phyloP scores from a whole-genome alignment of 768 basidiomycete genomes.

The Mycena sanguinolenta region DNA sequence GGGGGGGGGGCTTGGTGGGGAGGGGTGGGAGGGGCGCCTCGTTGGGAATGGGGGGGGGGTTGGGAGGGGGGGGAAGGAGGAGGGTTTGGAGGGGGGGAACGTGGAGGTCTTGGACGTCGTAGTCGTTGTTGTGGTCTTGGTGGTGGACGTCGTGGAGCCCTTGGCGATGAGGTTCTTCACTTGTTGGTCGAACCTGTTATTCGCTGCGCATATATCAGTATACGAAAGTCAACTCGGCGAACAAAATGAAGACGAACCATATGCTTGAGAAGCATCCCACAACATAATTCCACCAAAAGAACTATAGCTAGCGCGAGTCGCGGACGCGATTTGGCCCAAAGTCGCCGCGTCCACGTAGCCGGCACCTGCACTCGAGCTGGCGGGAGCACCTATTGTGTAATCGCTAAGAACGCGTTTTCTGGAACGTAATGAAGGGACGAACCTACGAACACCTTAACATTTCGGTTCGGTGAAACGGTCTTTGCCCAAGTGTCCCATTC shows the following conservation, averaged over 20 bases:
- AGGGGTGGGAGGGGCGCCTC: too few relatives aligned
- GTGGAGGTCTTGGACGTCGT: constrained; percentile 7
- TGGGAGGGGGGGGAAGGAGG: not conserved
- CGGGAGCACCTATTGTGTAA: constrained; percentile 66
- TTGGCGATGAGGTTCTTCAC: constrained; percentile 48
- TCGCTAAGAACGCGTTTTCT: constrained; percentile 51
- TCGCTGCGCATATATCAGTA: constrained; percentile 37
- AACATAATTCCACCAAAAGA: constrained; percentile 24
- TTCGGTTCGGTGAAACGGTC: constrained; percentile 65
- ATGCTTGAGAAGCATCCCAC: constrained; percentile 35
- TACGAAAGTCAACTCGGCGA: not conserved
- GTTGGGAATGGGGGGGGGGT: too few relatives aligned
- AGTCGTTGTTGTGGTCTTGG: constrained; percentile 30
- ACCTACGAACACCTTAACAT: constrained; percentile 73
- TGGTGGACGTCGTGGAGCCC: constrained; percentile 20
- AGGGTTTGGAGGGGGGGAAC: constrained; percentile 27
- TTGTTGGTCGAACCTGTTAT: constrained; percentile 47
- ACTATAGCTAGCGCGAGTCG: constrained; percentile 64
- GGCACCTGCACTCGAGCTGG: constrained; percentile 56
- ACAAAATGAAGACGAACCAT: constrained; percentile 12
- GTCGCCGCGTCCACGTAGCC: constrained; percentile 65
- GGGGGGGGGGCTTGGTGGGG: too few relatives aligned
- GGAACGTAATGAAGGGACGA: constrained; percentile 30
- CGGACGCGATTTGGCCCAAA: constrained; percentile 56
- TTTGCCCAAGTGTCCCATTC: constrained; percentile 74